Percentiles rank a stretch among this genome's conserved stretches.
phyloP scores from a whole-genome alignment of 805 yeast genomes.

The Yamadazyma sp. region DNA sequence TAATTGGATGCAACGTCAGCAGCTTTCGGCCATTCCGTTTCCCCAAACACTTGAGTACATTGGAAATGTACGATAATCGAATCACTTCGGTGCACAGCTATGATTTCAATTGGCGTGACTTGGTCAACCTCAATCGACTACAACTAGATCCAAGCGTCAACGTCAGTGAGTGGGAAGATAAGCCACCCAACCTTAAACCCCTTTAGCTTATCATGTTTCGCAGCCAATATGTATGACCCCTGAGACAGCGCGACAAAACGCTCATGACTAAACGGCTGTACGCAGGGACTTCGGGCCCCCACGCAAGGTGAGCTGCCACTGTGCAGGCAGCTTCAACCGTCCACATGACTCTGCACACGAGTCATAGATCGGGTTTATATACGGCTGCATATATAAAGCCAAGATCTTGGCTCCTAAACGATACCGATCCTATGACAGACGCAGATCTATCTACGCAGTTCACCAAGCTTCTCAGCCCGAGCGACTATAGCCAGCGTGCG shows the following conservation, averaged over 20 bases:
- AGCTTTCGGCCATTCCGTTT: conserved; percentile 23
- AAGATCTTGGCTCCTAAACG: not conserved
- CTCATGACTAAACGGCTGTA: too few relatives aligned
- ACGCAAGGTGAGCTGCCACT: too few relatives aligned
- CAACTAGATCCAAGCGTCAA: conserved; percentile 13
- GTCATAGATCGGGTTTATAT: too few relatives aligned
- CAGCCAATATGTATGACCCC: not conserved
- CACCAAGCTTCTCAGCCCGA: not conserved
- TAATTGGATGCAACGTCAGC: conserved; percentile 13
- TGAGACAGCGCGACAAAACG: too few relatives aligned
- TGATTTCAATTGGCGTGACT: conserved; percentile 24
- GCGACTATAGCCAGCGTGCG: not conserved
- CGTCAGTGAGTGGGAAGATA: conserved; percentile 15
- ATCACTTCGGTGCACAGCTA: conserved; percentile 18
- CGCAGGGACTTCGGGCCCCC: too few relatives aligned
- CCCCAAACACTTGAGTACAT: conserved; percentile 24
- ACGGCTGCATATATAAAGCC: too few relatives aligned
- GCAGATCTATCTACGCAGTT: not conserved
- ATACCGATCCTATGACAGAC: not conserved
- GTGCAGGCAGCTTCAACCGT: too few relatives aligned
- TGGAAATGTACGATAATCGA: conserved; percentile 27
- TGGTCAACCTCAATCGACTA: conserved; percentile 22
- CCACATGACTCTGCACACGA: too few relatives aligned
- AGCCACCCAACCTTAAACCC: conserved; percentile 3
- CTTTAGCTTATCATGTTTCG: not conserved